Base-by-base conservation (phyloP, 768 basidiomycete genomes). In the Saitozyma sp. region DNA sequence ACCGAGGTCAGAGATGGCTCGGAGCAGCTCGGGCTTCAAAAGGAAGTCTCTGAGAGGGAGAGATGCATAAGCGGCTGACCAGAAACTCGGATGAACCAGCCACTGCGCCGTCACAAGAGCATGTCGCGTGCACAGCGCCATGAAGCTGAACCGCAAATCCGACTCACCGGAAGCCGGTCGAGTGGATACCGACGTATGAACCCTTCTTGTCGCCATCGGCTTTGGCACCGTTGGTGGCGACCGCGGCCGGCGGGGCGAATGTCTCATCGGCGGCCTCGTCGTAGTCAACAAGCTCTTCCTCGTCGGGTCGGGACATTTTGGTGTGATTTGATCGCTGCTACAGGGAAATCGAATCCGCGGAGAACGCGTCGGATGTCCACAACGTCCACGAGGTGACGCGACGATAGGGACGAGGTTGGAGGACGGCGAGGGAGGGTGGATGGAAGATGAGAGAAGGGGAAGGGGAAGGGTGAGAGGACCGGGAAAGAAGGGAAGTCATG, bases 1-100 rank as follows among this genome's bases (percentile, higher is more conserved):
- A 80, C 96, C 96, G n/a, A 99, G 84, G 76, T 99, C 96, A 81
- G 91, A 93, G 80, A 99, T 99, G 54, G 96, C 94, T 62, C 96
- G 89, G 73, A 98, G 85, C 64, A 99, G 81, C 79, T 98, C 96
- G 45, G 96, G 92, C 83, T 98, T 99, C 81, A 98, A 83, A 79
- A 99, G 83, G 84, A 99, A 99, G 80, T 99, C 96, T 80, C 93
- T 96, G 55, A 4, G 3, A 29, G 5, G 29, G 29, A 29, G 29
- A 29, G 29, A 14, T 1, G 2, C 48, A n/a, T 61, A 45, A 61
- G 45, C 46, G 1, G 5, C 10, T 52, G 42, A 8, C 51, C 39
- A 29, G 2, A 20, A 42, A 59, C 1, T 50, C 17, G 13, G 10
- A 14, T 3, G 13, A 9, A 20, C 50, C 50, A 59, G 39, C 19